phyloP scores from a whole-genome alignment of 2,329 filamentous ascomycete genomes.

The Colletotrichum brevisporum region DNA sequence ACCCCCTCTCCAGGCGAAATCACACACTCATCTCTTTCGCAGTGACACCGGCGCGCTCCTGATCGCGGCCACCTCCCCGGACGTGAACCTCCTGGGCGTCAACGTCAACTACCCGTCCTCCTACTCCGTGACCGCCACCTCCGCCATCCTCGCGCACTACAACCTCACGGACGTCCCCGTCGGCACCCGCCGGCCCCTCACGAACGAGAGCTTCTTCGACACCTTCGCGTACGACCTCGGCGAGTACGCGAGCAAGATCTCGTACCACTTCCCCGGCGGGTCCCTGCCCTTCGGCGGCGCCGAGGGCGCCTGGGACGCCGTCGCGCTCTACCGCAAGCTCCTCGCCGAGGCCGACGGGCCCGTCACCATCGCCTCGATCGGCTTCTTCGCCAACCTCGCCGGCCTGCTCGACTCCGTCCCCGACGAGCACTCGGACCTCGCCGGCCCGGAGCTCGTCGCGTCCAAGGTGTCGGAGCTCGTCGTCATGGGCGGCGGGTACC shows the following conservation, averaged over 20 bases:
- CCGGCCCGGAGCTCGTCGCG: constrained; percentile 57
- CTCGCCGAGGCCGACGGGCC: constrained; percentile 57
- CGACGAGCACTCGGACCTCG: constrained; percentile 55
- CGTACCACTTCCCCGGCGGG: constrained; percentile 57
- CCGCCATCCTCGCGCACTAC: constrained; percentile 59
- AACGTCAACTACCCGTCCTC: constrained; percentile 58
- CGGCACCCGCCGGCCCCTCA: constrained; percentile 56
- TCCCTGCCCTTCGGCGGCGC: constrained; percentile 51
- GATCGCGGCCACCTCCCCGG: constrained; percentile 54
- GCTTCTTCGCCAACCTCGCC: constrained; percentile 63
- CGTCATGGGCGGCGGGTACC: constrained; percentile 67
- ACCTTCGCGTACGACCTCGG: constrained; percentile 53
- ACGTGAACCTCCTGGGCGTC: constrained; percentile 56
- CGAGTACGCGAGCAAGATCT: constrained; percentile 63
- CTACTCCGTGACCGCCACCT: constrained; percentile 57
- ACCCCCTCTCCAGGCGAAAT: background rate
- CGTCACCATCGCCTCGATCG: constrained; percentile 61
- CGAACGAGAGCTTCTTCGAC: constrained; percentile 61
- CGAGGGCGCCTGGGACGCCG: constrained; percentile 56
- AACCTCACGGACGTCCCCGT: constrained; percentile 54
- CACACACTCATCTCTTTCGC: background rate
- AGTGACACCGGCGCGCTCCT: constrained; percentile 59
- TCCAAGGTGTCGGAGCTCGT: constrained; percentile 64
- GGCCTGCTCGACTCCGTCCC: constrained; percentile 59
- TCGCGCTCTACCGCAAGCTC: constrained; percentile 60